Percentiles rank a stretch among this genome's conserved stretches.
Evolutionary conservation across 169 alveolate species (phyloP).

Genomic region (Babesia ovata): DNA sequence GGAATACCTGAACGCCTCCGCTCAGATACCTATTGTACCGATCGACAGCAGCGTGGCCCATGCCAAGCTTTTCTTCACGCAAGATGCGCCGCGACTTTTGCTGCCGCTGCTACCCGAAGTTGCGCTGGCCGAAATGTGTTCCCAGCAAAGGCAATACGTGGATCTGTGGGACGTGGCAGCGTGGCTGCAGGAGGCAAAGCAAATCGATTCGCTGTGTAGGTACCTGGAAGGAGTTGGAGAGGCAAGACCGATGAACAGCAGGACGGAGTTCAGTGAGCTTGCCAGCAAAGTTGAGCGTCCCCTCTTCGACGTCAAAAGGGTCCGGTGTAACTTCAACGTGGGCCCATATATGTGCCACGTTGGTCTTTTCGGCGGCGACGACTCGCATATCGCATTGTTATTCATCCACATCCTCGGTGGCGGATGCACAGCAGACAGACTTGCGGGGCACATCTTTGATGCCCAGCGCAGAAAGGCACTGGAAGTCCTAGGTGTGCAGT

Average conservation of each 20-base stretch:
- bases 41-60: constrained; percentile 6
- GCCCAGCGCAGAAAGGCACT: constrained; percentile 12
- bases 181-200: constrained; percentile 31
- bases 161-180: constrained; percentile 24
- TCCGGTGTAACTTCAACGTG: constrained; percentile 10
- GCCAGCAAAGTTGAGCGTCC: constrained; percentile 9
- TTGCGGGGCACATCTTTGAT: constrained; percentile 5
- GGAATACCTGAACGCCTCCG: constrained; percentile 9
- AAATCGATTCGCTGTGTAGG: constrained; percentile 1
- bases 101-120: constrained; percentile 26
- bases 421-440: background rate
- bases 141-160: background rate
- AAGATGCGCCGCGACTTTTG: constrained; percentile 35
- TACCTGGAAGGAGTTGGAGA: constrained; percentile 18
- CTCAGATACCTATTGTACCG: constrained; percentile 1
- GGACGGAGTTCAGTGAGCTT: background rate
- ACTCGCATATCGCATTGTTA: background rate
- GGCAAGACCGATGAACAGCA: background rate
- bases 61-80: constrained; percentile 45
- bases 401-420: constrained; percentile 1
- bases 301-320: constrained; percentile 19
- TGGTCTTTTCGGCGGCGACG: constrained; percentile 21
- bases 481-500: constrained; percentile 22
- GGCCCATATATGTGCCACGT: constrained; percentile 64
- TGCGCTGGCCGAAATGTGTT: constrained; percentile 26